Conservation (phyloP, 345 rosid species). For the Hypericum androsaemum region DNA sequence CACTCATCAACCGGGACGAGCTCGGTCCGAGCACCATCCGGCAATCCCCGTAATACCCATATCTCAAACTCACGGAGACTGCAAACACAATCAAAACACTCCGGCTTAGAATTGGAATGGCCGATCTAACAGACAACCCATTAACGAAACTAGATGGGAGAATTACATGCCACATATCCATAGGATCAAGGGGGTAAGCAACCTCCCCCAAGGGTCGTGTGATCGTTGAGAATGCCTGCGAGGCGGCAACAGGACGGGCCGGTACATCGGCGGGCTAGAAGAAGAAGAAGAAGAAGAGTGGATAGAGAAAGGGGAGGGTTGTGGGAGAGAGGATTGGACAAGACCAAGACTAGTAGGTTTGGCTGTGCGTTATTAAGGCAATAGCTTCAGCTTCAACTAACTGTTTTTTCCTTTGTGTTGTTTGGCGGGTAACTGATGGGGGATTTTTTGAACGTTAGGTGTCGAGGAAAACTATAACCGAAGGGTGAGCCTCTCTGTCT, state of each 20-base stretch:
- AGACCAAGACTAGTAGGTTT: slow-evolving; percentile 39
- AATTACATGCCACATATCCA: slow-evolving; percentile 72
- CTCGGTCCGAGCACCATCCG: slow-evolving; percentile 51
- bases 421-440: slow-evolving; percentile 35
- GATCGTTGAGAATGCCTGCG: slow-evolving; percentile 18
- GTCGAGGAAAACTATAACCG: background rate
- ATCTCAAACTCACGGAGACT: slow-evolving; percentile 39
- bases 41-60: slow-evolving; percentile 41
- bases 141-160: slow-evolving; percentile 13
- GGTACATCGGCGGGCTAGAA: slow-evolving; percentile 23
- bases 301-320: background rate
- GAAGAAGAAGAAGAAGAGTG: background rate
- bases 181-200: slow-evolving; percentile 31
- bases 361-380: background rate
- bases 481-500: too few species aligned
- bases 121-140: too few species aligned
- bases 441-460: slow-evolving; percentile 45
- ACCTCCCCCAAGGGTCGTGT: slow-evolving; percentile 26
- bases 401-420: slow-evolving; percentile 3
- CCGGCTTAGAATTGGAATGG: too few species aligned
- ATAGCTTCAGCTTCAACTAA: slow-evolving; percentile 12
- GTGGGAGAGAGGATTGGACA: too few species aligned
- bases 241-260: slow-evolving; percentile 18
- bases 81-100: slow-evolving; percentile 13
- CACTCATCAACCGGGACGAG: slow-evolving; percentile 43